Base-by-base conservation (phyloP, 83 land plant species). In the Isoetes engelmannii region DNA sequence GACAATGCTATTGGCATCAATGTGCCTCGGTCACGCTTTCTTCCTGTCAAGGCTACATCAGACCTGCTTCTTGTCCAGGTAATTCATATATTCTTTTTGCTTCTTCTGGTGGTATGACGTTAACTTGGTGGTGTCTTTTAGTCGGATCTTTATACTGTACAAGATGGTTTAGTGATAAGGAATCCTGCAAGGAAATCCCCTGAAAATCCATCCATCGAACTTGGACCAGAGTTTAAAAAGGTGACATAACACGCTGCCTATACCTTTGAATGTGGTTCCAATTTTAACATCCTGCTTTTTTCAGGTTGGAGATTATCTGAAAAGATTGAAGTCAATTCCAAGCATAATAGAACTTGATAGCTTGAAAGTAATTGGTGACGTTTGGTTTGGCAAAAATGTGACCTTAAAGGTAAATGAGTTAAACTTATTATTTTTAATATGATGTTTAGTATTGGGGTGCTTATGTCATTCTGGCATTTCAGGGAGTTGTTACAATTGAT, bases 51-150 rank as follows among this genome's bases (percentile, higher is more conserved):
- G 73, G 90, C 98, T 59, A 84, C 98, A 45, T 93, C 98, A 20
- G 98, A 93, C 84, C 72, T 93, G 76, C 85, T 93, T 37, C 87
- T 90, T 53, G 96, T 93, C 15, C 98, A 92, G 92, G 98, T 89
- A 61, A 68, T 17, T 60, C 8, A 12, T 51, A 12, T 51, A 12
- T 12, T 15, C 0, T 15, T 28, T 28, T 28, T 28, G 37, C 37
- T 28, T 41, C 6, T 72, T 41, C 6, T 72, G 44, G 17, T 5
- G 18, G 13, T 45, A 44, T 3, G 3, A 28, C 15, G 13, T 46
- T 12, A 7, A 18, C 69, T 15, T 43, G 49, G 44, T 51, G 9
- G 13, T 61, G 12, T 78, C 49, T 65, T 66, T 57, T 83, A 94
- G 96, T 94, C 92, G 48, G 96, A 94, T 80, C 85, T 94, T 48